Percentiles rank a stretch among this genome's conserved stretches.
These are phyloP conservation scores for Acidomyces sp. DNA, from an alignment of 495 filamentous ascomycete species.

Conservation along the genomic window DNA sequence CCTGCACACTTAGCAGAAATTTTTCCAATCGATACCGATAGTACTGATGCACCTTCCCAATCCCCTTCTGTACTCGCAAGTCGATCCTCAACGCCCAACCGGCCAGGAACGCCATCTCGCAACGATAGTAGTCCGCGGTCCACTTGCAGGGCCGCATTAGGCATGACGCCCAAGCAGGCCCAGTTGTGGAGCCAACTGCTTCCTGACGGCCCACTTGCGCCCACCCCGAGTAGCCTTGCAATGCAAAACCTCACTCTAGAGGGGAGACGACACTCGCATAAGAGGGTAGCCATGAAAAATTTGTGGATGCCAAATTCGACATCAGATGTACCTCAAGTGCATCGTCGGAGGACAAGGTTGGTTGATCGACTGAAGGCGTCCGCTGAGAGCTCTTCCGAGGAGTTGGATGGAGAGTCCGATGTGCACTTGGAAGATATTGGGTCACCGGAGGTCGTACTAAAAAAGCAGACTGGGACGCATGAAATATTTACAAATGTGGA, in stretches of 20 bases:
- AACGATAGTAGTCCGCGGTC: constrained; percentile 4
- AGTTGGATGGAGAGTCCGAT: constrained; percentile 1
- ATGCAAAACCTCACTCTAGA: constrained; percentile 21
- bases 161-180: constrained; percentile 24
- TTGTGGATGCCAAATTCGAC: constrained; percentile 20
- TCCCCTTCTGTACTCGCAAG: constrained; percentile 15
- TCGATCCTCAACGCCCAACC: neutral
- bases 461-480: neutral
- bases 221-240: constrained; percentile 20
- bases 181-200: constrained; percentile 24
- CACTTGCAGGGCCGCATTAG: constrained; percentile 1
- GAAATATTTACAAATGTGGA: neutral
- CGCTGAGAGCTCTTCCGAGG: constrained; percentile 8
- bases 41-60: constrained; percentile 5
- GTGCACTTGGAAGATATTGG: neutral
- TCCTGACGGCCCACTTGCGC: constrained; percentile 14
- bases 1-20: constrained; percentile 23
- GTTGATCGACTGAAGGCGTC: constrained; percentile 24
- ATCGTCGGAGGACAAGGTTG: constrained; percentile 17
- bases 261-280: constrained; percentile 8
- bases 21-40: constrained; percentile 17
- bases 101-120: neutral
- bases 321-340: constrained; percentile 22
- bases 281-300: no score
- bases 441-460: neutral